Percentiles rank a stretch among this genome's conserved stretches.
These are phyloP conservation scores for Diaporthe sp. DNA, from an alignment of 2,329 filamentous ascomycete species.

Conservation along the genomic window DNA sequence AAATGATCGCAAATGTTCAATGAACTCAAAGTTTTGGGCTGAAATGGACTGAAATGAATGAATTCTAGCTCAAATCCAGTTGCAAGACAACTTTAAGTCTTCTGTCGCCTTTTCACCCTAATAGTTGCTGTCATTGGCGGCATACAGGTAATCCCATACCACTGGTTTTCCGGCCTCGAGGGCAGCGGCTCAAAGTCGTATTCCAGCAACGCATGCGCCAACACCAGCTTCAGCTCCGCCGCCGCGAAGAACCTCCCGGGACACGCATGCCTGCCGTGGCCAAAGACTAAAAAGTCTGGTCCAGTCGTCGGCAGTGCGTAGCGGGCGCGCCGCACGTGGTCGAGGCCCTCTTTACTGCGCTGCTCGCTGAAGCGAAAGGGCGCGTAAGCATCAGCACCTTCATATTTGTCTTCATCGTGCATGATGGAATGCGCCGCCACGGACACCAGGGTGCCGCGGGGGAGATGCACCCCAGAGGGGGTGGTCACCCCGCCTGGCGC, in stretches of 20 bases:
- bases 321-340: background rate
- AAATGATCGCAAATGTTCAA: too few species aligned
- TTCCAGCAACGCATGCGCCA: constrained; percentile 45
- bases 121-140: background rate
- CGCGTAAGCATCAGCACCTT: background rate
- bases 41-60: too few species aligned
- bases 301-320: background rate
- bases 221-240: constrained; percentile 52
- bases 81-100: too few species aligned
- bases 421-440: background rate
- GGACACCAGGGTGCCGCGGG: background rate
- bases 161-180: background rate
- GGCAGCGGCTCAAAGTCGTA: constrained; percentile 45
- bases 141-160: background rate
- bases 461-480: background rate
- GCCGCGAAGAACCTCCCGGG: constrained; percentile 53
- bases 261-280: constrained; percentile 55
- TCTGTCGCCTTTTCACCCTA: background rate
- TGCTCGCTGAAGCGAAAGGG: constrained; percentile 20
- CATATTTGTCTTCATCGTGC: background rate
- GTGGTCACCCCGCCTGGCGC: background rate
- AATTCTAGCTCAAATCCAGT: too few species aligned
- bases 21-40: too few species aligned
- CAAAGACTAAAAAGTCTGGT: constrained; percentile 47
- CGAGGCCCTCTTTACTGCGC: background rate